Conservation (phyloP, 1,139 yeast species). For the Yamadazyma atlantica region DNA sequence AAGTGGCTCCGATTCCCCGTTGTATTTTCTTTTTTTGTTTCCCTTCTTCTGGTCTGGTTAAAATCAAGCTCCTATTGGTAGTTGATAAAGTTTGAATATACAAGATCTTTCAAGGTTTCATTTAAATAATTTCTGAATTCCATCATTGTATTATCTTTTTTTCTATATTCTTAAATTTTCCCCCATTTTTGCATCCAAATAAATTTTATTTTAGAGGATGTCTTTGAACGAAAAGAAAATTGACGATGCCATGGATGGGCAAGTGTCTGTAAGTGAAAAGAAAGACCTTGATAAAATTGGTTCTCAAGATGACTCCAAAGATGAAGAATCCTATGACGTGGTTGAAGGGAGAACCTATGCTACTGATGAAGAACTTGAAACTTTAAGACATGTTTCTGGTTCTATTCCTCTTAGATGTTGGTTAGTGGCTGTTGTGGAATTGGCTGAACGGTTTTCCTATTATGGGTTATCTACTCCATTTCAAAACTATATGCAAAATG, state of each 20-base stretch:
- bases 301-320: slow-evolving; percentile 3
- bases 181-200: neutral
- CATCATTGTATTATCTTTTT: neutral
- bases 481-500: slow-evolving; percentile 72
- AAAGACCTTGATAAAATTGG: slow-evolving; percentile 2
- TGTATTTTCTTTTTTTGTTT: neutral
- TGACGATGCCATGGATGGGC: neutral
- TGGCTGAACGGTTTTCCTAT: slow-evolving; percentile 82
- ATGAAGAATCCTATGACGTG: slow-evolving; percentile 12
- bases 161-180: neutral
- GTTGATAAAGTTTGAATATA: neutral
- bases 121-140: slow-evolving; percentile 2
- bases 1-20: neutral
- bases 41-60: neutral
- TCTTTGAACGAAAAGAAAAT: slow-evolving; percentile 1
- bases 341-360: slow-evolving; percentile 30
- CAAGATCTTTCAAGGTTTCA: neutral
- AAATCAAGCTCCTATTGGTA: neutral
- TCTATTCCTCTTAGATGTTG: slow-evolving; percentile 51
- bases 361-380: slow-evolving; percentile 38
- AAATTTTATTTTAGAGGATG: neutral
- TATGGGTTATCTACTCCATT: slow-evolving; percentile 77
- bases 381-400: slow-evolving; percentile 43
- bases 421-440: slow-evolving; percentile 76
- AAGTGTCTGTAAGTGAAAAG: slow-evolving; percentile 2